Conservation (phyloP, 192 early-diverging fungal genomes). For the Backusella mclennaniae region DNA sequence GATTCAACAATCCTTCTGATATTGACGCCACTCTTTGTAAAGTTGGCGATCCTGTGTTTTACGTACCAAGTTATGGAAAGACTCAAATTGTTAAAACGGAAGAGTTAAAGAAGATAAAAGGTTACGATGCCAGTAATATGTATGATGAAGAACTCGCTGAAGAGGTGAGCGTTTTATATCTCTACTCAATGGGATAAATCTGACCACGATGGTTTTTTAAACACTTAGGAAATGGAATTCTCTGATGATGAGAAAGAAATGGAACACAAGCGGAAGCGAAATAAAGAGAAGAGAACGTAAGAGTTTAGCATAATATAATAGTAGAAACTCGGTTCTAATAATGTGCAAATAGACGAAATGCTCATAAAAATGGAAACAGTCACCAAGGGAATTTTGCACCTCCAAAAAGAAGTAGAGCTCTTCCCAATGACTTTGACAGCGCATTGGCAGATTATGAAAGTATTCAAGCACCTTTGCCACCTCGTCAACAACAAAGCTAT, state of each 20-base stretch:
- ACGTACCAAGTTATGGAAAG: conserved; percentile 52
- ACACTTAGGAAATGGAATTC: conserved; percentile 76
- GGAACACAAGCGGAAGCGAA: conserved; percentile 52
- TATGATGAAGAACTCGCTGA: conserved; percentile 90
- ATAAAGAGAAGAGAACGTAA: conserved; percentile 40
- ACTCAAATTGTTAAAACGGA: conserved; percentile 66
- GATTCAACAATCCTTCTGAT: conserved; percentile 64
- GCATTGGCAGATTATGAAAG: conserved; percentile 10
- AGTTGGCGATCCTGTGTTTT: conserved; percentile 58
- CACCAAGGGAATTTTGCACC: neutral
- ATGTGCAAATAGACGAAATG: neutral
- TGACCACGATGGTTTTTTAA: neutral
- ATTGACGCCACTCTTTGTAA: conserved; percentile 48
- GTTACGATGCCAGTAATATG: conserved; percentile 89
- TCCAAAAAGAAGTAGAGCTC: neutral
- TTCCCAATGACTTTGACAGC: conserved; percentile 3
- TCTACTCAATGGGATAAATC: neutral
- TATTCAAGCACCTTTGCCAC: neutral
- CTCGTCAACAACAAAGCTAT: conserved; percentile 18
- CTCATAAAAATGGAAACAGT: neutral
- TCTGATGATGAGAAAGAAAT: conserved; percentile 93
- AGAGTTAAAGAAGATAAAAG: conserved; percentile 66
- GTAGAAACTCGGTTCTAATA: neutral
- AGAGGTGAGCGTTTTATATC: conserved; percentile 36
- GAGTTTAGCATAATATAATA: neutral